Evolutionary conservation across 2,329 filamentous ascomycete genomes (phyloP), one percentile per base, ranked within the genome.

Genomic region (Ustilaginoidea virens): DNA sequence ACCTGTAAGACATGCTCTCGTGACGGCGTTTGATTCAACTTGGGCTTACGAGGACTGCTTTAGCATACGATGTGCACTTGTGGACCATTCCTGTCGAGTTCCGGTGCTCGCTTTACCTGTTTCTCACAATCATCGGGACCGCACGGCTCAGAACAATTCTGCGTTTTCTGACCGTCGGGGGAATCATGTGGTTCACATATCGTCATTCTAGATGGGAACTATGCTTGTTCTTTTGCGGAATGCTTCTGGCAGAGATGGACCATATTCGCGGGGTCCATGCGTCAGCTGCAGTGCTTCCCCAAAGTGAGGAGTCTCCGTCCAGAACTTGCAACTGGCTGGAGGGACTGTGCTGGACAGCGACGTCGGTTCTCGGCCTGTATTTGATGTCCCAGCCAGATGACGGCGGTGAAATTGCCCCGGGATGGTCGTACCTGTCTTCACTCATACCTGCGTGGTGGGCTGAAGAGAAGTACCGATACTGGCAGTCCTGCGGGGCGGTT

Each of bases 31-130:
- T n/a, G n/a, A n/a, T n/a, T n/a, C n/a, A n/a, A n/a, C n/a, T n/a
- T n/a, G n/a, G n/a, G n/a, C n/a, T n/a, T n/a, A n/a, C n/a, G n/a
- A n/a, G 22, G 27, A 4, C 7, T 17, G 17, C 22, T 5, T 6
- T 29, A 45, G 54, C 46, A 14, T 69, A 71, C 39, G 66, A 73
- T 39, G 56, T 66, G 16, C 69, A 74, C 36, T 47, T 74, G 15
- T 74, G 69, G 69, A 74, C 70, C 5, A 73, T 74, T 24, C 69
- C 69, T 3, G 59, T 71, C 26, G 69, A 74, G 44, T 71, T 69
- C 40, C 56, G 63, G 34, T 66, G 62, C 44, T 70, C 66, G 3
- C 59, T 74, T 43, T 55, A 66, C 33, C 55, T 74, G 7, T 74
- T 73, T 44, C 47, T 72, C 6, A 53, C 58, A 9, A 46, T 70